phyloP scores from a whole-genome alignment of 495 filamentous ascomycete species.

The Penicillium cataractarum region DNA sequence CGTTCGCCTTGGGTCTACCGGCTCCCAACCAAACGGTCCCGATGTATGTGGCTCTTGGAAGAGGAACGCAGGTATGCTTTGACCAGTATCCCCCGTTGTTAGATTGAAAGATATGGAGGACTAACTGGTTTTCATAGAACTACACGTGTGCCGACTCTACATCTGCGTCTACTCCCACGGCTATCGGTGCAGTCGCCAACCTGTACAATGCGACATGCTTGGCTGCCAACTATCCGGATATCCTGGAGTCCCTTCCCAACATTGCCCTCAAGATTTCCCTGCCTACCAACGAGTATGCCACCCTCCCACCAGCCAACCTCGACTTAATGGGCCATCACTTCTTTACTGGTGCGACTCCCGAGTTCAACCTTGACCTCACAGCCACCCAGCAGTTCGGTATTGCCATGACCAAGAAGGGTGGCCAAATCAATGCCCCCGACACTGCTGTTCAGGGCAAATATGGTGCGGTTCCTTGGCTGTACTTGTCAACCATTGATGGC shows the following conservation, averaged over 20 bases:
- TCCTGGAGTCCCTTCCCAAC: conserved; percentile 56
- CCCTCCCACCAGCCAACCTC: conserved; percentile 55
- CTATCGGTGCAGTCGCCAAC: conserved; percentile 74
- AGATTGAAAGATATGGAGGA: background rate
- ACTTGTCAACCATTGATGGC: conserved; percentile 52
- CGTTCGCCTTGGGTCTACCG: conserved; percentile 54
- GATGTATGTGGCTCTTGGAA: conserved; percentile 80
- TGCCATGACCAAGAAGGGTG: conserved; percentile 62
- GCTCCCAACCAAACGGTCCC: conserved; percentile 60
- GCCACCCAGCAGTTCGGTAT: conserved; percentile 58
- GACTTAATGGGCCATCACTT: conserved; percentile 79
- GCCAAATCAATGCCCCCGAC: conserved; percentile 58
- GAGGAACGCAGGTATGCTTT: conserved; percentile 65
- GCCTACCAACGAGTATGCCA: conserved; percentile 24
- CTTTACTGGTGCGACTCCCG: conserved; percentile 66
- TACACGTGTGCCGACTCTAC: conserved; percentile 76
- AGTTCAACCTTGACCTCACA: conserved; percentile 76
- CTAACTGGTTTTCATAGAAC: conserved; percentile 60
- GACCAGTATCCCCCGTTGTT: background rate
- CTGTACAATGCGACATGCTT: conserved; percentile 90
- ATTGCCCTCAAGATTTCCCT: conserved; percentile 50
- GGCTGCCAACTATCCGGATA: conserved; percentile 64
- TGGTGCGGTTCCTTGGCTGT: conserved; percentile 64
- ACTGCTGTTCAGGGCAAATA: conserved; percentile 56
- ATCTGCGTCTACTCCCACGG: conserved; percentile 30